Conservation (phyloP, 2,329 filamentous ascomycete genomes). For the Conoideocrella luteorostrata region DNA sequence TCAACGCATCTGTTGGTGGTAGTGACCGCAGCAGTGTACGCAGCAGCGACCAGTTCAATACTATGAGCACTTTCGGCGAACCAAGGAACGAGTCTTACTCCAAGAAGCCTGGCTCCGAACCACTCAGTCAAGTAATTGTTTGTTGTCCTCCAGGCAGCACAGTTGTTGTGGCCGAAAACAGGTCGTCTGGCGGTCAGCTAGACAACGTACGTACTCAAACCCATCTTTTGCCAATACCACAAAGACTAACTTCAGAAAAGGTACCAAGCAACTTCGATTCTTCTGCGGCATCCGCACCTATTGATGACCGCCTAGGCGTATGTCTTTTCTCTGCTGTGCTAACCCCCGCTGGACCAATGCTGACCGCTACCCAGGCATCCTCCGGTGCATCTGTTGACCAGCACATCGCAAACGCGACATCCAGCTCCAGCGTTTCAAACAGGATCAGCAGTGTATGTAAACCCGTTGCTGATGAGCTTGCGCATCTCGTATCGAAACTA, state of each 20-base stretch:
- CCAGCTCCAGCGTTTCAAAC: background rate
- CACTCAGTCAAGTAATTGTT: background rate
- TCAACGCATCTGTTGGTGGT: slow-evolving; percentile 1
- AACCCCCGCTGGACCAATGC: background rate
- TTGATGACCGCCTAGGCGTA: slow-evolving; percentile 13
- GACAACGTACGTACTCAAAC: slow-evolving; percentile 12
- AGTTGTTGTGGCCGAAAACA: slow-evolving; percentile 1
- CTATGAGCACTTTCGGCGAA: background rate
- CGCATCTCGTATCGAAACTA: slow-evolving; percentile 7
- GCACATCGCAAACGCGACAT: background rate
- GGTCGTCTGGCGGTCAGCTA: background rate
- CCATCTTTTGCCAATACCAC: background rate
- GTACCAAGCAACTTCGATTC: slow-evolving; percentile 9
- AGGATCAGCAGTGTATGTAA: slow-evolving; percentile 11
- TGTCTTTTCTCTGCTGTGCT: background rate
- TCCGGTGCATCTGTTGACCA: background rate
- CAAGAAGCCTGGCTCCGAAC: background rate
- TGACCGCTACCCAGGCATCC: background rate
- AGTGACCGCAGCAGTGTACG: background rate
- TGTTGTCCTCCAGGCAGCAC: background rate
- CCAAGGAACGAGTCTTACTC: background rate
- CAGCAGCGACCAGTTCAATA: background rate
- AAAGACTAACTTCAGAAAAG: slow-evolving; percentile 16
- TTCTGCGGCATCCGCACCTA: slow-evolving; percentile 9
- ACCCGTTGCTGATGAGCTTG: background rate